Percentiles rank a stretch among this genome's conserved stretches.
These are phyloP conservation scores for Pichia cactophila DNA, from an alignment of 1,139 yeast species.

Conservation along the genomic window DNA sequence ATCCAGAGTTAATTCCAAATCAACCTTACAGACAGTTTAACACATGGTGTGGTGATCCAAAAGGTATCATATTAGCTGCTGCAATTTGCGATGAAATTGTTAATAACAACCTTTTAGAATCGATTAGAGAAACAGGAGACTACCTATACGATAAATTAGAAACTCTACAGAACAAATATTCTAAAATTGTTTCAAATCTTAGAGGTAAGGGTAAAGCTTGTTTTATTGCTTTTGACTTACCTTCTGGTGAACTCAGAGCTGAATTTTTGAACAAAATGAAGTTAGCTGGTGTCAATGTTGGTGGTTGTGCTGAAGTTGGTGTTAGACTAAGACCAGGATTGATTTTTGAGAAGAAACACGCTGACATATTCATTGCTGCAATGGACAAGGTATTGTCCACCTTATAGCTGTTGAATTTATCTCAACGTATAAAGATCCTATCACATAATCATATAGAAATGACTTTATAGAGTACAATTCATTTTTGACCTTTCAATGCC, in stretches of 20 bases:
- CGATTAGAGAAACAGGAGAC: conserved; percentile 54
- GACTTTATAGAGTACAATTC: background rate
- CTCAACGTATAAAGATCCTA: background rate
- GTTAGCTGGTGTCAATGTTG: conserved; percentile 61
- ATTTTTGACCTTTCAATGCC: background rate
- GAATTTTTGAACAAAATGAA: conserved; percentile 51
- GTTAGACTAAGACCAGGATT: conserved; percentile 74
- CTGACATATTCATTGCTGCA: conserved; percentile 51
- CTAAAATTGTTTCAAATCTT: conserved; percentile 43
- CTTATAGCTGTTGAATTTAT: conserved; percentile 12
- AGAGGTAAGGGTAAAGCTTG: conserved; percentile 75
- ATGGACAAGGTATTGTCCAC: conserved; percentile 39
- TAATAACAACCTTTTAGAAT: conserved; percentile 49
- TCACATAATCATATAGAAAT: background rate
- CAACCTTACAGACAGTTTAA: conserved; percentile 76
- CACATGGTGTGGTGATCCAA: conserved; percentile 91
- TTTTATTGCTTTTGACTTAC: conserved; percentile 71
- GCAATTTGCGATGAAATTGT: conserved; percentile 59
- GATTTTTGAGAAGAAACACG: conserved; percentile 69
- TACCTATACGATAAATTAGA: conserved; percentile 52
- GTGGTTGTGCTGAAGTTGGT: conserved; percentile 71
- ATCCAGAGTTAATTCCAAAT: conserved; percentile 63
- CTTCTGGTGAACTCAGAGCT: conserved; percentile 47
- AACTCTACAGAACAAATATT: conserved; percentile 43
- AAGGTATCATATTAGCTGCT: conserved; percentile 65